Evolutionary conservation across 768 basidiomycete genomes (phyloP), one percentile per base, ranked within the genome.

Genomic region (Thelephora ganbajun): DNA sequence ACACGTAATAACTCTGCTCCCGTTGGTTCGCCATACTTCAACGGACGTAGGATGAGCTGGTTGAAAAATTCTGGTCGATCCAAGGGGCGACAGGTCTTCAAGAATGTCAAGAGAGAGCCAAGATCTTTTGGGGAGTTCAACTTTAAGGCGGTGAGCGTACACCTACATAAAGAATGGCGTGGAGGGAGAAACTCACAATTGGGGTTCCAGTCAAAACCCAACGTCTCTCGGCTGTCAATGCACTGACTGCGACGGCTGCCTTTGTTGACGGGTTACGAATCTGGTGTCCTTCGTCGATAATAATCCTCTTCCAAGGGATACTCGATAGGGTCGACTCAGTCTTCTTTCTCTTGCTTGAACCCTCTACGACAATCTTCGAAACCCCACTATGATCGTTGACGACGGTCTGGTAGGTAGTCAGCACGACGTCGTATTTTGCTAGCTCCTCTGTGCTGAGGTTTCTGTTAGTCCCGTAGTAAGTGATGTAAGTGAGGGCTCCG

Each of bases 101-200:
- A 71, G 65, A 96, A 96, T 1, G 77, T 80, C 19, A 96, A 65
- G 44, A 93, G 67, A 9, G 91, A 86, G 2, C 92, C 89, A 16
- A 96, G 76, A 63, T 94, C 91, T 81, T 69, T 75, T 3, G 82
- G 86, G 44, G 83, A 84, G 53, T 90, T 90, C 50, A 89, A 84
- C 84, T 86, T 48, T 6, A 4, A 18, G 11, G 36, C 1, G 18
- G n/a, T 14, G 9, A 34, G 11, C 30, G 18, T 26, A 22, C 42
- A 6, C 7, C 33, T 33, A 48, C 33, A 39, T 30, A 9, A 30
- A n/a, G 5, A 6, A 50, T 19, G 30, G 23, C 18, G 43, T 26
- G 36, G 12, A 36, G 35, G 26, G 36, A 43, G 34, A 20, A 9
- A 63, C 85, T 64, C 61, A 93, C 86, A 50, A 96, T 93, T 0